phyloP scores from a whole-genome alignment of 805 yeast species.

The Pichia cabralensis region DNA sequence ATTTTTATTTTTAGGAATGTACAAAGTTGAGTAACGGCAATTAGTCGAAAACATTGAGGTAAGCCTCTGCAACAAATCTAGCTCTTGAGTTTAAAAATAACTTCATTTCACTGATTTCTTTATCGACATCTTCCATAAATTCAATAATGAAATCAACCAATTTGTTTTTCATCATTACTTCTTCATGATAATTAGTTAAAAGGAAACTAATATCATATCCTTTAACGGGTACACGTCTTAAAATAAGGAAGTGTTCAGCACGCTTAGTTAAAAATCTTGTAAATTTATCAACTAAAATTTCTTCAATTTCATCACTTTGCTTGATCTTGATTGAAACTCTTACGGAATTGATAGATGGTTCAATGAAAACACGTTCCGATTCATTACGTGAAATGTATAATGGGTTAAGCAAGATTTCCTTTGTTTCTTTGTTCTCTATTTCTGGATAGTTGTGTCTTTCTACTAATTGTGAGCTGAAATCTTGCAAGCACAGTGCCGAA shows the following conservation, averaged over 20 bases:
- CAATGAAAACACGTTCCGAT: slow-evolving; percentile 84
- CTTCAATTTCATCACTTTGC: slow-evolving; percentile 96
- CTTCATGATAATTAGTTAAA: slow-evolving; percentile 90
- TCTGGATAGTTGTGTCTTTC: slow-evolving; percentile 98
- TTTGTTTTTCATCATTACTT: slow-evolving; percentile 89
- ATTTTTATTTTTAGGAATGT: no score
- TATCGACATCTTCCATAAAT: slow-evolving; percentile 98
- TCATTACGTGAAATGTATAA: slow-evolving; percentile 89
- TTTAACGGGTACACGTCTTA: slow-evolving; percentile 82
- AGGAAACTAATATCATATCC: slow-evolving; percentile 92
- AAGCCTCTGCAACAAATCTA: slow-evolving; percentile 94
- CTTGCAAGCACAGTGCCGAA: slow-evolving; percentile 86
- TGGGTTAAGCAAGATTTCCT: slow-evolving; percentile 79
- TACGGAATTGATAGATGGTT: slow-evolving; percentile 87
- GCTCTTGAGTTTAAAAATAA: slow-evolving; percentile 95
- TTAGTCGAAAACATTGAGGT: slow-evolving; percentile 78
- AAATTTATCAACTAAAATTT: slow-evolving; percentile 87
- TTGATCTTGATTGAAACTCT: slow-evolving; percentile 87
- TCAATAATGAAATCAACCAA: slow-evolving; percentile 94
- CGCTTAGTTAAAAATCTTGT: slow-evolving; percentile 89
- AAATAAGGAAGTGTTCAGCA: slow-evolving; percentile 87
- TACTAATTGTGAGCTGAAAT: slow-evolving; percentile 89
- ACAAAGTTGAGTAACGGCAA: background rate
- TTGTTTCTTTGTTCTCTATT: slow-evolving; percentile 76
- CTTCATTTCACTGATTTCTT: slow-evolving; percentile 97